Evolutionary conservation across 2,329 filamentous ascomycete genomes (phyloP), one percentile per base, ranked within the genome.

Genomic region (Teratosphaeria nubilosa): DNA sequence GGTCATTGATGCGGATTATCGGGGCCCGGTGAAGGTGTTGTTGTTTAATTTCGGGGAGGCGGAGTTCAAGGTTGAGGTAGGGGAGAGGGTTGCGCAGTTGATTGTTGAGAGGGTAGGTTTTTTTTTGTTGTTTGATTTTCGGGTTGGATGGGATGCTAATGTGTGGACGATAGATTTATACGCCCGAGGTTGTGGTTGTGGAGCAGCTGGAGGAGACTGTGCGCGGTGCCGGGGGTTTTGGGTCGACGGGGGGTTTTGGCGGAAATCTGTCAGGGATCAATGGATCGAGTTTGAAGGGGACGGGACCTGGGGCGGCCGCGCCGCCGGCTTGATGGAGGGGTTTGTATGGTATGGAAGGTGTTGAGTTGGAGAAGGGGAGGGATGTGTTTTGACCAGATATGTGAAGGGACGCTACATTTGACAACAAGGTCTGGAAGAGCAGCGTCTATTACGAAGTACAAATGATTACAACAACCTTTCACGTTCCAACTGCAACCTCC

Each of bases 1-100:
- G 57, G 94, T 99, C 63, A 97, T 99, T 68, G 94, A 99, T 74
- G 91, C 92, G 34, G 94, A 99, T 75, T 99, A 99, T 78, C 84
- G 94, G 37, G 94, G 94, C 22, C 88, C 88, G 65, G 87, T 99
- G 68, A 96, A 95, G 79, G 88, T 99, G 27, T 81, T 99, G 65
- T 83, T 99, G 56, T 97, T 97, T 75, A 99, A 99, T 77, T 86
- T 95, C 74, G 82, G 82, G 55, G 91, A 96, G 55, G 76, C 77
- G 48, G 91, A 96, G 72, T 97, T 95, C 70, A 79, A 77, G 51
- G 79, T 99, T 64, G 86, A 87, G 69, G 85, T 87, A 70, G 92
- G 92, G 54, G 94, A 99, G 75, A 87, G 94, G 56, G 79, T 99
- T 69, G 95, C 94, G 50, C 94, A 99, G 80, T 81, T 99, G 65